Base-by-base conservation (phyloP, 176 grass and related monocot species). In the Areca catechu region DNA sequence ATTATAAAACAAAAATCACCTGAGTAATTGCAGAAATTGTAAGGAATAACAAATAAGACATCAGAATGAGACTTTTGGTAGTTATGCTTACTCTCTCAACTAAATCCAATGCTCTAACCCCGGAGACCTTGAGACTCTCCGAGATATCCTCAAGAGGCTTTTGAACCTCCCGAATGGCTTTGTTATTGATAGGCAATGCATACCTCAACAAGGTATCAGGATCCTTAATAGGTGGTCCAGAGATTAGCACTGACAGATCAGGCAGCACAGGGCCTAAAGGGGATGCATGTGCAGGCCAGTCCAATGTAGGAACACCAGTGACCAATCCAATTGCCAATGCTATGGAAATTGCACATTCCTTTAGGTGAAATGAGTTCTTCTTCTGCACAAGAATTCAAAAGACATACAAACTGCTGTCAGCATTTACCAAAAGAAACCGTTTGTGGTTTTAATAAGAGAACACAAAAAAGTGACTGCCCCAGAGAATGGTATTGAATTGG, bases 211-310 rank as follows among this genome's bases (percentile, higher is more conserved):
- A 85, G 76, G 84, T 87, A 75, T 81, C 81, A 4, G 93, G 93
- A 84, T 98, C 93, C 72, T 98, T 98, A 63, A 98, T 82, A n/a
- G 87, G 93, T 34, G 93, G 93, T 14, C 93, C 93, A 55, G 93
- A 92, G 48, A 98, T 98, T 18, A 98, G 81, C 74, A 98, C 93
- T 22, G 93, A 98, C 4, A 92, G 37, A 75, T 98, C 87, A 48
- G 93, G 93, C 53, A 98, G 22, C 48, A 75, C 84, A 65, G 84
- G 81, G 70, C 68, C 51, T 5, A 67, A 49, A 62, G 87, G 73
- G 59, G 68, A 71, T 27, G 93, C 93, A 49, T 80, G 60, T 9
- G 93, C 84, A 10, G 72, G 56, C 56, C 53, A 71, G 29, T 74
- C 58, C 28, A 83, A 63, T 29, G 70, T 72, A 52, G 87, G 72